phyloP scores from a whole-genome alignment of 73 alveolate genomes.

The Paramecium sonneborni region DNA sequence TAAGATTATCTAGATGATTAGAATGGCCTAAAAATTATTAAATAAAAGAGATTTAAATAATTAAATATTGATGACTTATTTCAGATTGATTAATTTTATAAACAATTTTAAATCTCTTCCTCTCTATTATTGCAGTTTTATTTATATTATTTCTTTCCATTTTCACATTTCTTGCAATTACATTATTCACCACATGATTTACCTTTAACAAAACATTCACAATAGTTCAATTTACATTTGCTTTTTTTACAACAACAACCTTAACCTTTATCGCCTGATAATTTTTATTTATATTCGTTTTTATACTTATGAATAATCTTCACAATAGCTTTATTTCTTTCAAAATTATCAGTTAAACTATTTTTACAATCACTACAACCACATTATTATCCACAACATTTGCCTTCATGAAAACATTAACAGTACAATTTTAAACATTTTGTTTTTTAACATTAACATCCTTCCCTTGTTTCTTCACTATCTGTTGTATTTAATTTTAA shows the following conservation, averaged over 20 bases:
- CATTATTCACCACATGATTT: background rate
- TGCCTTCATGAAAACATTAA: slow-evolving; percentile 26
- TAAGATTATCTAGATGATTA: background rate
- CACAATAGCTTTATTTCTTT: background rate
- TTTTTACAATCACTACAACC: background rate
- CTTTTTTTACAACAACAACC: slow-evolving; percentile 1
- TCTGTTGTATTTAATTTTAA: background rate
- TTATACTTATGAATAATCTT: slow-evolving; percentile 4
- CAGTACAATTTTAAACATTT: slow-evolving; percentile 9
- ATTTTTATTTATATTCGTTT: background rate
- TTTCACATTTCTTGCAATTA: background rate
- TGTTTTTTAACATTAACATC: background rate
- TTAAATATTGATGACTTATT: background rate
- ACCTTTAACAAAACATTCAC: background rate
- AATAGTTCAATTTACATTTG: background rate
- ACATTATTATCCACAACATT: background rate
- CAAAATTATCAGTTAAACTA: background rate
- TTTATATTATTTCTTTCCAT: background rate
- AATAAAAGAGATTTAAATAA: background rate
- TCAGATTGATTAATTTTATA: background rate
- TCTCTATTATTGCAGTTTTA: background rate
- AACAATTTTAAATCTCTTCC: background rate
- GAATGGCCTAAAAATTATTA: background rate
- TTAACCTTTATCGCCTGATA: background rate
- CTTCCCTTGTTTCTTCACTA: background rate